A percentile compares a stretch with the other conserved stretches of the same genome.
Conservation (phyloP, 192 early-diverging fungal genomes). For the Blastocladiella britannica region DNA sequence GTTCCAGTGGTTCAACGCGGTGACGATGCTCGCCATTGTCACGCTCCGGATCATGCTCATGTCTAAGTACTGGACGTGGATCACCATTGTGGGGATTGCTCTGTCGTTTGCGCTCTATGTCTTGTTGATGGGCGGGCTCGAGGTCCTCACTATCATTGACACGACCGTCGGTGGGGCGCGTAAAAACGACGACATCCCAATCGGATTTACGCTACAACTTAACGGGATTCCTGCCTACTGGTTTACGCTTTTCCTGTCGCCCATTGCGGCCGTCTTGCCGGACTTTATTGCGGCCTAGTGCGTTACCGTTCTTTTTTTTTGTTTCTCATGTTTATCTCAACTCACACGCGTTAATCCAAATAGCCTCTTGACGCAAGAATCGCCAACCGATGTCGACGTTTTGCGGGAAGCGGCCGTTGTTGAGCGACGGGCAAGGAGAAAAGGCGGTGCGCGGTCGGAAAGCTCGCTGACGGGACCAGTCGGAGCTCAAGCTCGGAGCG, state of each 20-base stretch:
- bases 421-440: no score
- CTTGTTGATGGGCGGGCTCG: not conserved
- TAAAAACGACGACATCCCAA: not conserved
- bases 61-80: slow-evolving; percentile 10
- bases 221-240: not conserved
- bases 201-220: not conserved
- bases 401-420: no score
- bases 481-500: no score
- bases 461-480: no score
- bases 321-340: no score
- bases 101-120: not conserved
- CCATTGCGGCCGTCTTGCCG: not conserved
- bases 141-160: not conserved
- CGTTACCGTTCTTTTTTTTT: no score
- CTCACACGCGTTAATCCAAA: no score
- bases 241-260: not conserved
- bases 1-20: slow-evolving; percentile 51
- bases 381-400: no score
- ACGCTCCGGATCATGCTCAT: slow-evolving; percentile 78
- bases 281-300: not conserved
- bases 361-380: no score
- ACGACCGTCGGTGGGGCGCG: not conserved
- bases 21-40: slow-evolving; percentile 65
- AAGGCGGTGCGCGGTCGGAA: no score
- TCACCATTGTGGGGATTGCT: not conserved